Evolutionary conservation across 2,329 filamentous ascomycete genomes (phyloP).

Genomic region (Penicillium sp.): DNA sequence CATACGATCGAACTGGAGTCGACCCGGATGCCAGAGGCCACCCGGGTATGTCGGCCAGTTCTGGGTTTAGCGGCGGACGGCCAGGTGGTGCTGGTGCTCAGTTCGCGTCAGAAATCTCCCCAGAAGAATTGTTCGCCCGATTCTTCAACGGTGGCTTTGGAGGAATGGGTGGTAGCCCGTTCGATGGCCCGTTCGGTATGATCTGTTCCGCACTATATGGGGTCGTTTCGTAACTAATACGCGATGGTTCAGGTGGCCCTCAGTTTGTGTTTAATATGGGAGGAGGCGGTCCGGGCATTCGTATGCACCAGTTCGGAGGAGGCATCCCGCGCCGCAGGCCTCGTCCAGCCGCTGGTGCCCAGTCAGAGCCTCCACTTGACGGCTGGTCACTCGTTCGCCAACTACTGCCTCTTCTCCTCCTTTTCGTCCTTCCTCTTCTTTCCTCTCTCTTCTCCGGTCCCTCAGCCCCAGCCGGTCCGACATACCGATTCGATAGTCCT

Average conservation of each 20-base stretch:
- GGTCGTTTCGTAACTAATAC: conserved; percentile 1
- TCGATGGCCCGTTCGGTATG: conserved; percentile 64
- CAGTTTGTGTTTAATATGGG: conserved; percentile 95
- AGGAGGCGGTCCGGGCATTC: conserved; percentile 82
- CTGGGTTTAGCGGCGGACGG: conserved; percentile 51
- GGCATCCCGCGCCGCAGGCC: conserved; percentile 72
- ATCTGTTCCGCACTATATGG: background rate
- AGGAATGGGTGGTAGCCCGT: conserved; percentile 48
- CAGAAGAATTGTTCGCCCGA: conserved; percentile 93
- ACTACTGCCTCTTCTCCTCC: conserved; percentile 80
- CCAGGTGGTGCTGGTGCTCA: conserved; percentile 55
- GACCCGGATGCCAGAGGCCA: conserved; percentile 89
- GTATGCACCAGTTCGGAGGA: conserved; percentile 94
- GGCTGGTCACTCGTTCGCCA: conserved; percentile 62
- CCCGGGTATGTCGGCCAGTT: conserved; percentile 43
- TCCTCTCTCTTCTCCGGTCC: conserved; percentile 71
- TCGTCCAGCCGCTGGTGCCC: conserved; percentile 56
- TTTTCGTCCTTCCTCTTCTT: conserved; percentile 82
- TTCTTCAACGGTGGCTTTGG: conserved; percentile 79
- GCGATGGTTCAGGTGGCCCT: conserved; percentile 57
- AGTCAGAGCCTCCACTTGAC: conserved; percentile 52
- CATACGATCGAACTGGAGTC: conserved; percentile 83
- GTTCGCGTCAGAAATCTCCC: conserved; percentile 90
- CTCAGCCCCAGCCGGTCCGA: conserved; percentile 59
- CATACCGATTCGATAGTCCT: conserved; percentile 72